Base-by-base conservation (phyloP, 352 stramenopile species). In the Phytophthora meadii region DNA sequence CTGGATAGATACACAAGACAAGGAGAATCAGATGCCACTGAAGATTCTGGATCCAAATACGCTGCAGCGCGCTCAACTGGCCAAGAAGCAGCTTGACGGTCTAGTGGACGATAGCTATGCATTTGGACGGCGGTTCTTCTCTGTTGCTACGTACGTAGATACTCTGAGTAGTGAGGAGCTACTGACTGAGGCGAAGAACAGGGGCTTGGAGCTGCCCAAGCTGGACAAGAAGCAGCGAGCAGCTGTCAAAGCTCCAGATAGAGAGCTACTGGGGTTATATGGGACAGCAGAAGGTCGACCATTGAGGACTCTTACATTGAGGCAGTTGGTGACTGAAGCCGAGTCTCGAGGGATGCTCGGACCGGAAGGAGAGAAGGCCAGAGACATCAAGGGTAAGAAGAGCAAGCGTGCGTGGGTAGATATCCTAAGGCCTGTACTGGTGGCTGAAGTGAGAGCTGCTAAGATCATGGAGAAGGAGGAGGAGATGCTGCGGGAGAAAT, bases 111-210 rank as follows among this genome's bases (percentile, higher is more conserved):
- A 90, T 39, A 68, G 80, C 32, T 92, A 92, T 60, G 81, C 64
- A 22, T 92, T 92, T 46, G 84, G 84, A 0, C 71, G 84, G 39
- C 76, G 84, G 15, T 90, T 92, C 54, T 57, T 87, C 37, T 76
- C 77, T 8, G 59, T 88, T 11, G 61, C 81, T n/a, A 63, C 76
- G 46, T 92, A 76, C 49, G 65, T 92, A 28, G 76, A 80, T 40
- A 65, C 74, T 30, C 56, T 92, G 17, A 75, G 72, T 41, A 65
- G 67, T 25, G 62, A 79, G 4, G 77, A 90, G 45, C 64, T 92
- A 36, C 45, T 82, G 14, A 25, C 48, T 32, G 45, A 77, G 34
- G 76, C 81, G 1, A 32, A 77, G 4, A 46, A 68, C 3, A 66
- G 74, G 19, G 59, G 22, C 0, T 14, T 89, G 5, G 39, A 67